Evolutionary conservation across 176 grass and related monocot genomes (phyloP).

Genomic region (Eragrostis curvula): DNA sequence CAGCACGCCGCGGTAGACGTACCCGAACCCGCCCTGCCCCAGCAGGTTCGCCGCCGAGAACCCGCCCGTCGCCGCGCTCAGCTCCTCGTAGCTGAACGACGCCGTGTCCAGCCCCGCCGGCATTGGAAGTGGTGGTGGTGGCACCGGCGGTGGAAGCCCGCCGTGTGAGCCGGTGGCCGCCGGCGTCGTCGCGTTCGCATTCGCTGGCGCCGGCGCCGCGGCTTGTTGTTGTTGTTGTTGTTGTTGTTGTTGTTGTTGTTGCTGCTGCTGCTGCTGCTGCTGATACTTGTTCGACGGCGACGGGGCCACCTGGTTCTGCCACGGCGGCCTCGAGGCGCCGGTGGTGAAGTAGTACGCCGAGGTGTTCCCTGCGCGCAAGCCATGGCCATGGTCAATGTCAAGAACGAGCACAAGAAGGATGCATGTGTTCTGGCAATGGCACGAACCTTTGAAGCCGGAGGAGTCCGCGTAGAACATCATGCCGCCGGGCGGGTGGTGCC

Average conservation of each 20-base stretch:
- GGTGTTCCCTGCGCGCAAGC: conserved; percentile 21
- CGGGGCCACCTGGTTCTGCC: neutral
- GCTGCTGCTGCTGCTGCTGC: too few relatives aligned
- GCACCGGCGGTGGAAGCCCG: neutral
- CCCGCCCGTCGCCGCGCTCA: conserved; percentile 43
- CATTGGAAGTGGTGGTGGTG: conserved; percentile 42
- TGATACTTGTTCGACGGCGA: neutral
- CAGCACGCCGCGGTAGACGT: conserved; percentile 55
- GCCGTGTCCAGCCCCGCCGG: conserved; percentile 47
- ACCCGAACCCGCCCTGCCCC: conserved; percentile 73
- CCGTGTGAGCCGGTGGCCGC: neutral
- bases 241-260: too few relatives aligned
- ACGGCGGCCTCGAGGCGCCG: neutral
- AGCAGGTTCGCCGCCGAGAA: conserved; percentile 58
- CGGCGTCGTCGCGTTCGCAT: neutral
- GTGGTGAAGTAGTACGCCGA: conserved; percentile 30
- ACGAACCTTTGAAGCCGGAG: conserved; percentile 49
- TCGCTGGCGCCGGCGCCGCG: too few relatives aligned
- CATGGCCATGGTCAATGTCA: neutral
- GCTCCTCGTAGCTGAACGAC: conserved; percentile 59
- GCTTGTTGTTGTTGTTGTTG: neutral
- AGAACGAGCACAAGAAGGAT: too few relatives aligned
- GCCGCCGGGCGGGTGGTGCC: conserved; percentile 23
- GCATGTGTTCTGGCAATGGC: neutral
- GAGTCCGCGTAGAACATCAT: conserved; percentile 52